phyloP scores from a whole-genome alignment of 129 eudicot genomes.

The Lactuca saligna region DNA sequence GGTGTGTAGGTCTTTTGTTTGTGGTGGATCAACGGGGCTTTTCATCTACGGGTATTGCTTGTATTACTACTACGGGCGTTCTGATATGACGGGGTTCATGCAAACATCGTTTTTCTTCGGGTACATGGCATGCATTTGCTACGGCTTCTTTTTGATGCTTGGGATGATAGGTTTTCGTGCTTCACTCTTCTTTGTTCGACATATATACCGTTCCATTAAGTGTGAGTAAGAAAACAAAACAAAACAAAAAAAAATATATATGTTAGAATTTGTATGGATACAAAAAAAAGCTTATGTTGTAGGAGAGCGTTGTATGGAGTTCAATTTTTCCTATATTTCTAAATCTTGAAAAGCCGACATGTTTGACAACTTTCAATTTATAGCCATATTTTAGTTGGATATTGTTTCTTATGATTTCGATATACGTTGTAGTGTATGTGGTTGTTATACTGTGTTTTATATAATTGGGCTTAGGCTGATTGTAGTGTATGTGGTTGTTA shows the following conservation, averaged over 20 bases:
- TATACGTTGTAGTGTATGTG: no score
- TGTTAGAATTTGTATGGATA: constrained; percentile 9
- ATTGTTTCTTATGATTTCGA: neutral
- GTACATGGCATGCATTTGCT: constrained; percentile 60
- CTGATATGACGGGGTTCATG: constrained; percentile 63
- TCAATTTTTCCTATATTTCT: neutral
- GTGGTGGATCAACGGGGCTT: constrained; percentile 59
- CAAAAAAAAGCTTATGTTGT: neutral
- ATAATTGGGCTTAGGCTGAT: no score
- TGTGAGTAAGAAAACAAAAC: constrained; percentile 40
- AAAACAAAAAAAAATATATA: no score
- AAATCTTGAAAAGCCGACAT: neutral
- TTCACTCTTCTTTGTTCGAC: constrained; percentile 53
- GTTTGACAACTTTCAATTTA: neutral
- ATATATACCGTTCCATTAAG: constrained; percentile 54
- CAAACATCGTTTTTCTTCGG: constrained; percentile 61
- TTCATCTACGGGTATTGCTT: constrained; percentile 53
- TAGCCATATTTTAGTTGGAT: neutral
- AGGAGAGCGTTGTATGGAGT: constrained; percentile 12
- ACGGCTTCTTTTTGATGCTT: constrained; percentile 59
- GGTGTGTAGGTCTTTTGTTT: constrained; percentile 44
- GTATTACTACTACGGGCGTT: constrained; percentile 50
- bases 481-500: no score
- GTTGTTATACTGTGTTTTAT: no score
- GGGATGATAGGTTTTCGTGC: constrained; percentile 56